A percentile compares a stretch with the other conserved stretches of the same genome.
These are phyloP conservation scores for Pezicula radicicola DNA, from an alignment of 2,329 filamentous ascomycete genomes.

Conservation along the genomic window DNA sequence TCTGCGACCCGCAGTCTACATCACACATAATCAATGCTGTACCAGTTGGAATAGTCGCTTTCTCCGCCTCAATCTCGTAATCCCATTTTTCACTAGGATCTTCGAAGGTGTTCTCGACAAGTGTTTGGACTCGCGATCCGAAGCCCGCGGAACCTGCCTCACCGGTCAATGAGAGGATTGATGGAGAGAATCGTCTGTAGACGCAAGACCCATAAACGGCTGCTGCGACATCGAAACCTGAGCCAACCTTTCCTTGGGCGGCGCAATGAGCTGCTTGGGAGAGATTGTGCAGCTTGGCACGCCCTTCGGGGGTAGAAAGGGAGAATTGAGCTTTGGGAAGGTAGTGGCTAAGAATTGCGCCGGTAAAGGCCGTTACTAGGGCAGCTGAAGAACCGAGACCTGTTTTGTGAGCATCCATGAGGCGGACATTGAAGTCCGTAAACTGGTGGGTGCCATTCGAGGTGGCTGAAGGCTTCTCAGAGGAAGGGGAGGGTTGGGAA, in stretches of 20 bases:
- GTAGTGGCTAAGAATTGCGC: conserved; percentile 74
- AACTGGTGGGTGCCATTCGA: conserved; percentile 58
- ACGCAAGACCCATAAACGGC: conserved; percentile 89
- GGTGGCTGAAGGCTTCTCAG: conserved; percentile 9
- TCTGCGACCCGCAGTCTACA: conserved; percentile 90
- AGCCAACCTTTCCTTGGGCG: conserved; percentile 94
- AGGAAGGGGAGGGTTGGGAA: conserved; percentile 57
- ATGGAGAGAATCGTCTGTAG: conserved; percentile 89
- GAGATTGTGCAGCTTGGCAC: conserved; percentile 78
- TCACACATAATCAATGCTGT: conserved; percentile 89
- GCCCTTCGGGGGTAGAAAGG: conserved; percentile 50
- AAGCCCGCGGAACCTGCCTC: conserved; percentile 68
- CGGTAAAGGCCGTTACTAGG: conserved; percentile 83
- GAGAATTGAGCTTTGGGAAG: conserved; percentile 56
- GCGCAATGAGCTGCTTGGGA: conserved; percentile 92
- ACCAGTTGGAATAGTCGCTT: conserved; percentile 67
- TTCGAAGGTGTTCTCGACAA: conserved; percentile 59
- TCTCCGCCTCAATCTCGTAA: conserved; percentile 67
- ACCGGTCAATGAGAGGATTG: conserved; percentile 64
- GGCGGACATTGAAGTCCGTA: conserved; percentile 70
- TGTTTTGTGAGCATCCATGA: conserved; percentile 86
- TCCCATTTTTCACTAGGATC: conserved; percentile 62
- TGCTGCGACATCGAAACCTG: conserved; percentile 90
- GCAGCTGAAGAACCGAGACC: conserved; percentile 93
- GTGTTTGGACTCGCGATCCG: conserved; percentile 55